Conservation (phyloP, 2,329 filamentous ascomycete species). For the Trichothecium roseum region DNA sequence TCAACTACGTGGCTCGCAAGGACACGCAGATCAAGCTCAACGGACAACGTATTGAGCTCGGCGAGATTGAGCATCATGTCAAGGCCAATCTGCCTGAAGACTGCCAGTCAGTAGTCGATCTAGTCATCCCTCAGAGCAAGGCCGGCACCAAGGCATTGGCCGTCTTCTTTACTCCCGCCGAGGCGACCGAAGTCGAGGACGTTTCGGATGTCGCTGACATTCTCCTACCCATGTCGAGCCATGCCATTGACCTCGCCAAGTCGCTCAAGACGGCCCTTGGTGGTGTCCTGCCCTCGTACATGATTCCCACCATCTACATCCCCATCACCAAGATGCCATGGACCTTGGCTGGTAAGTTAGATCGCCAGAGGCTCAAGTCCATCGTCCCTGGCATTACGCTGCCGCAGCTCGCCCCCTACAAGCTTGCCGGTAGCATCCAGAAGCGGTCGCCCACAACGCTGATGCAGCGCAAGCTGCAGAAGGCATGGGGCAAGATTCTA, state of each 20-base stretch:
- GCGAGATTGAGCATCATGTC: slow-evolving; percentile 7
- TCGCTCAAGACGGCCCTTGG: slow-evolving; percentile 8
- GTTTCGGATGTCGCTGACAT: not conserved
- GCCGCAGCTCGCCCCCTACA: slow-evolving; percentile 7
- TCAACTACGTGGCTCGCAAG: slow-evolving; percentile 32
- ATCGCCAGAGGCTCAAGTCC: slow-evolving; percentile 25
- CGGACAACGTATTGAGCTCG: slow-evolving; percentile 39
- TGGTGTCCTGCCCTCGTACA: not conserved
- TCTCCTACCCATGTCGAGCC: slow-evolving; percentile 6
- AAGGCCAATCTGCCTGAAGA: slow-evolving; percentile 24
- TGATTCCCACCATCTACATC: slow-evolving; percentile 10
- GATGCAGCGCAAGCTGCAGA: not conserved
- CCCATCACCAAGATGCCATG: slow-evolving; percentile 28
- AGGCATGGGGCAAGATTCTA: slow-evolving; percentile 4
- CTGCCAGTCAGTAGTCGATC: slow-evolving; percentile 33
- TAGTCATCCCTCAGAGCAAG: slow-evolving; percentile 27
- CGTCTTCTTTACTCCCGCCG: slow-evolving; percentile 9
- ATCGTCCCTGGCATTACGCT: slow-evolving; percentile 6
- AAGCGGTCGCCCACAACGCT: slow-evolving; percentile 9
- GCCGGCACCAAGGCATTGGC: slow-evolving; percentile 9
- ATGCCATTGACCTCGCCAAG: slow-evolving; percentile 1
- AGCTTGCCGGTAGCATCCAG: slow-evolving; percentile 7
- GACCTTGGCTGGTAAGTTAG: slow-evolving; percentile 29
- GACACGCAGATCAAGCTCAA: slow-evolving; percentile 47
- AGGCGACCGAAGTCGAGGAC: not conserved